These are phyloP conservation scores for Elsinoe australis DNA, from an alignment of 2,329 filamentous ascomycete species.

Conservation along the genomic window DNA sequence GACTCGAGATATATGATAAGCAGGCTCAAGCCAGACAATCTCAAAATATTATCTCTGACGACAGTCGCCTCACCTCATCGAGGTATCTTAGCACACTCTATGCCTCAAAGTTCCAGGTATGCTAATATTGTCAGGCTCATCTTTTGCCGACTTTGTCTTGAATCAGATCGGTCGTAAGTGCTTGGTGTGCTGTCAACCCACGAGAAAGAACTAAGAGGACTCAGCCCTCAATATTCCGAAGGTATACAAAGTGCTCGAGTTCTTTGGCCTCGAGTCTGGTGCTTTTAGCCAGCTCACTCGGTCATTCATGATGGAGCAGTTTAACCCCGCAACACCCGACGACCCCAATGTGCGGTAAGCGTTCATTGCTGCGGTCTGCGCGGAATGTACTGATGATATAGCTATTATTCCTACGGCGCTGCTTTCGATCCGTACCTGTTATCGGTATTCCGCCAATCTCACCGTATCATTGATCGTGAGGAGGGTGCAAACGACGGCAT, in stretches of 20 bases:
- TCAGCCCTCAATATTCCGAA: constrained; percentile 43
- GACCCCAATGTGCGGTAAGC: constrained; percentile 43
- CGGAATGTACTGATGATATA: constrained; percentile 24
- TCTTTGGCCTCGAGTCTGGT: constrained; percentile 49
- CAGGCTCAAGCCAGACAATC: constrained; percentile 50
- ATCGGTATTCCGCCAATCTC: constrained; percentile 51
- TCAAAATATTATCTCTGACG: constrained; percentile 66
- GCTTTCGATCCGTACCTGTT: constrained; percentile 48
- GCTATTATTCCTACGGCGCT: constrained; percentile 58
- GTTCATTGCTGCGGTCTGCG: constrained; percentile 24
- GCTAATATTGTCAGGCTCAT: constrained; percentile 39
- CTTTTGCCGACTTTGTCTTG: constrained; percentile 56
- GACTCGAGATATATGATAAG: constrained; percentile 60
- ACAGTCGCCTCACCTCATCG: constrained; percentile 56
- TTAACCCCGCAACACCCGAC: constrained; percentile 54
- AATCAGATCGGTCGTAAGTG: constrained; percentile 47
- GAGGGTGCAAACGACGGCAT: constrained; percentile 58
- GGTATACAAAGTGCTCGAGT: constrained; percentile 49
- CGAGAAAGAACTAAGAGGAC: too few species aligned
- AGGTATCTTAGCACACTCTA: constrained; percentile 29
- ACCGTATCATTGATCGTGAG: constrained; percentile 45
- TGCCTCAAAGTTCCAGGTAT: background rate
- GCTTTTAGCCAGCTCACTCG: constrained; percentile 56
- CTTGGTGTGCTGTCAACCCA: constrained; percentile 18
- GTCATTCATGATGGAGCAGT: constrained; percentile 50